Evolutionary conservation across 2,329 filamentous ascomycete genomes (phyloP).

Genomic region (Tolypocladium sp.): DNA sequence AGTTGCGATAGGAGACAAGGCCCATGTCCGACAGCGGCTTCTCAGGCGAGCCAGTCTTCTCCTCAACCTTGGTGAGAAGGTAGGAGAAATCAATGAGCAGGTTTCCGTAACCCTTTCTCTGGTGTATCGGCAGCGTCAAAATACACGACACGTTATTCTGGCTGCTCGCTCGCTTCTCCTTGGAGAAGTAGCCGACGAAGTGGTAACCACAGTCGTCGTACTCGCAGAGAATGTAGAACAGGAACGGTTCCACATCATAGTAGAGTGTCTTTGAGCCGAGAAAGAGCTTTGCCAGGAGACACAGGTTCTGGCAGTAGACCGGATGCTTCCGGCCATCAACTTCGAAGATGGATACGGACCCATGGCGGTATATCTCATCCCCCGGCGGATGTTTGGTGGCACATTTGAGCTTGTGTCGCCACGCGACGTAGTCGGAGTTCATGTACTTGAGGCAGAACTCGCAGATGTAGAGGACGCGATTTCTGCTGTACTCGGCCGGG

Average conservation of each 20-base stretch:
- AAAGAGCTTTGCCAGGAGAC: slow-evolving; percentile 90
- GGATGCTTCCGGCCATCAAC: slow-evolving; percentile 95
- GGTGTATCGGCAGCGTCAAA: slow-evolving; percentile 88
- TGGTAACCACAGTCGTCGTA: slow-evolving; percentile 88
- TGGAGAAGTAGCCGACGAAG: slow-evolving; percentile 98
- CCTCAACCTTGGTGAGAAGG: slow-evolving; percentile 83
- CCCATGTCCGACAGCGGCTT: slow-evolving; percentile 98
- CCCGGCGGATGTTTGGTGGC: slow-evolving; percentile 93
- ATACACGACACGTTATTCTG: slow-evolving; percentile 98
- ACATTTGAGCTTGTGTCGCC: slow-evolving; percentile 96
- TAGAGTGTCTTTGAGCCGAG: slow-evolving; percentile 98
- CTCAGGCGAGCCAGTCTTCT: slow-evolving; percentile 90
- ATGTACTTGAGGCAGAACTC: slow-evolving; percentile 99
- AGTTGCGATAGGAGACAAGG: slow-evolving; percentile 91
- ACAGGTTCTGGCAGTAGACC: slow-evolving; percentile 97
- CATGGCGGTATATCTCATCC: slow-evolving; percentile 93
- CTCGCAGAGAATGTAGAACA: slow-evolving; percentile 96
- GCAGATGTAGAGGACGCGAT: slow-evolving; percentile 95
- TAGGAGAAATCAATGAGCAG: slow-evolving; percentile 98
- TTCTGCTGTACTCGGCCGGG: slow-evolving; percentile 95
- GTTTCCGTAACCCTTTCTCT: slow-evolving; percentile 94
- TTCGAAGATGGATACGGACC: slow-evolving; percentile 89
- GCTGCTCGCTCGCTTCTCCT: slow-evolving; percentile 90
- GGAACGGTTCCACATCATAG: slow-evolving; percentile 93
- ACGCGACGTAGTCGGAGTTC: slow-evolving; percentile 97